Conservation (phyloP, 768 basidiomycete genomes). For the Clavaria fumosa region DNA sequence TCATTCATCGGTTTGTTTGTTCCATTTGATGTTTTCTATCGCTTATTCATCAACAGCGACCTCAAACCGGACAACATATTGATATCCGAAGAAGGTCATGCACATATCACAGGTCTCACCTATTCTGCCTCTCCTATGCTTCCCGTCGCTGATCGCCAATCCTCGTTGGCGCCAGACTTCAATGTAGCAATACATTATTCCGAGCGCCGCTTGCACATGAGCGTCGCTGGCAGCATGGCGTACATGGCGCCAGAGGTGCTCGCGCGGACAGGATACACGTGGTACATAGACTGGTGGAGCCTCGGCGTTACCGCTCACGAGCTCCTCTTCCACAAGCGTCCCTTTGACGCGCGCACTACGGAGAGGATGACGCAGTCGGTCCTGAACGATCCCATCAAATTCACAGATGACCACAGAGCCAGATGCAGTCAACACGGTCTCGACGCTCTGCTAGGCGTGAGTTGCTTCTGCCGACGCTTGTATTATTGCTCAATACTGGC, state of each 20-base stretch:
- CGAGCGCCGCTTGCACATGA: conserved; percentile 72
- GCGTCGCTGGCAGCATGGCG: conserved; percentile 95
- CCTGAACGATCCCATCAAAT: conserved; percentile 57
- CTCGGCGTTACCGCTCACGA: conserved; percentile 85
- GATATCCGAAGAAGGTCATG: conserved; percentile 85
- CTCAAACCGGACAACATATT: conserved; percentile 97
- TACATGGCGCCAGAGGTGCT: conserved; percentile 84
- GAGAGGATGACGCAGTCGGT: conserved; percentile 85
- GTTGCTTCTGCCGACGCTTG: conserved; percentile 13
- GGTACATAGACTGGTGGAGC: conserved; percentile 94
- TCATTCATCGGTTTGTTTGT: conserved; percentile 74
- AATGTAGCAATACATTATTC: conserved; percentile 99
- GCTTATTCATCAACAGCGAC: conserved; percentile 39
- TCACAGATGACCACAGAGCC: conserved; percentile 52
- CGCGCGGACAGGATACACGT: conserved; percentile 80
- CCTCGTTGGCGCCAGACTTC: too few relatives aligned
- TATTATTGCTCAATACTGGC: conserved; percentile 9
- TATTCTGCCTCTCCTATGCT: neutral
- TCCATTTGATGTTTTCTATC: neutral
- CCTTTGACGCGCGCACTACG: conserved; percentile 81
- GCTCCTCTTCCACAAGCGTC: conserved; percentile 66
- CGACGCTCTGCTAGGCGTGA: conserved; percentile 49
- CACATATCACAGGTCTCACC: conserved; percentile 53
- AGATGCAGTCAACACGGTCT: conserved; percentile 55
- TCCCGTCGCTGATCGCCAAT: neutral